Percentiles rank a stretch among this genome's conserved stretches.
Conservation (phyloP, 495 filamentous ascomycete genomes). For the Emericellopsis terricola region DNA sequence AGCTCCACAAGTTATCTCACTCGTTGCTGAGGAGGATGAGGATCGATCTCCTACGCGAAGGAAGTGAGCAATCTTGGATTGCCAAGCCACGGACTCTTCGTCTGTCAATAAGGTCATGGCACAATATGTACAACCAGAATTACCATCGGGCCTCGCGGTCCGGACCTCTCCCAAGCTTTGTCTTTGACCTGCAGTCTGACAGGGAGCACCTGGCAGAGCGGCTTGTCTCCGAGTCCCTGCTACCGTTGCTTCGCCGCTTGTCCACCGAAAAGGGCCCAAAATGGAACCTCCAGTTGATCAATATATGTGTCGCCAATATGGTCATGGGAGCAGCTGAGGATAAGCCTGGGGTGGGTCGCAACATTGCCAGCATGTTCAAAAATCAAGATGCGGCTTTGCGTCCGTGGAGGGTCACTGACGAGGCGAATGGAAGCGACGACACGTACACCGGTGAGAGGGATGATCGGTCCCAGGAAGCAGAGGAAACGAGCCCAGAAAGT, state of each 20-base stretch:
- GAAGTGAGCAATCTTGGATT: constrained; percentile 19
- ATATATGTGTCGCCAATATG: constrained; percentile 80
- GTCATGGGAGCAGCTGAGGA: constrained; percentile 36
- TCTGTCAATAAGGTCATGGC: constrained; percentile 54
- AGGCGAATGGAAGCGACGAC: constrained; percentile 2
- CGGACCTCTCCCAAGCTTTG: constrained; percentile 49
- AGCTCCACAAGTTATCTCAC: constrained; percentile 40
- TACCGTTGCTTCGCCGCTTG: constrained; percentile 55
- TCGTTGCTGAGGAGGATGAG: constrained; percentile 70
- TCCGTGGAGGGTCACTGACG: constrained; percentile 33
- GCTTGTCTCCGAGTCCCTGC: constrained; percentile 46
- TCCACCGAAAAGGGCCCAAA: constrained; percentile 43
- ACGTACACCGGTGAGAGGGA: constrained; percentile 4
- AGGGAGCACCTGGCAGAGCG: constrained; percentile 41
- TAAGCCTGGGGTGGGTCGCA: constrained; percentile 25
- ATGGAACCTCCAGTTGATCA: constrained; percentile 69
- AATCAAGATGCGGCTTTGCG: constrained; percentile 44
- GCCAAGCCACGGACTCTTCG: constrained; percentile 43
- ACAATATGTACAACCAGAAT: constrained; percentile 17
- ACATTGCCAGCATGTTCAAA: constrained; percentile 54
- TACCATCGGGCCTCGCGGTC: constrained; percentile 48
- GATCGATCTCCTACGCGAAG: constrained; percentile 45
- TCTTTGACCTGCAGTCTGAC: constrained; percentile 42
- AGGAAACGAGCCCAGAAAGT: background rate
- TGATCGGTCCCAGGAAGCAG: background rate